Conservation (phyloP, 192 early-diverging fungal genomes). For the Borealophlyctis nickersoniae region DNA sequence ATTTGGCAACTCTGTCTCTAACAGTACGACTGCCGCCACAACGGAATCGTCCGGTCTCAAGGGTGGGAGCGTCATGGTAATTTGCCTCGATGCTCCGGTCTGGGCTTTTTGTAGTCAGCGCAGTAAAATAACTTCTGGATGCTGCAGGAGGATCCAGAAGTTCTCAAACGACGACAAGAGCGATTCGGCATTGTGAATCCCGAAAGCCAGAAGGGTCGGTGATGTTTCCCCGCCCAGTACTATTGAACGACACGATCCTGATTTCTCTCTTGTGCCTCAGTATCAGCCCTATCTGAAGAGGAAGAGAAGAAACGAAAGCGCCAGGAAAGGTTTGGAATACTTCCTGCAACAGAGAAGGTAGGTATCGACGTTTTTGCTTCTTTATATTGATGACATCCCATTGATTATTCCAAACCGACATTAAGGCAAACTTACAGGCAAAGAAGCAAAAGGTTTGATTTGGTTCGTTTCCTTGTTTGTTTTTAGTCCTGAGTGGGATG, state of each 20-base stretch:
- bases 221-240: neutral
- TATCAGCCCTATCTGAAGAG: slow-evolving; percentile 26
- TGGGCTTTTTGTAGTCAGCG: too few species aligned
- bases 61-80: neutral
- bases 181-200: slow-evolving; percentile 46
- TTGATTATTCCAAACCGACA: neutral
- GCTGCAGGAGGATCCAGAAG: slow-evolving; percentile 42
- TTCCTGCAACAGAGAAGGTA: neutral
- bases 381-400: neutral
- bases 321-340: slow-evolving; percentile 52
- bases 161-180: slow-evolving; percentile 49
- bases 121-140: too few species aligned
- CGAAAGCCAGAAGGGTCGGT: neutral
- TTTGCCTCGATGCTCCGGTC: too few species aligned
- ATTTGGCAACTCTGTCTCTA: neutral
- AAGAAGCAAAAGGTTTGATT: slow-evolving; percentile 19
- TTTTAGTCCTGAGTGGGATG: too few species aligned
- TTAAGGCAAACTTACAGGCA: neutral
- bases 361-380: neutral
- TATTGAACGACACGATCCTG: too few species aligned
- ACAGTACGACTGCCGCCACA: neutral
- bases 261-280: too few species aligned
- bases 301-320: slow-evolving; percentile 69
- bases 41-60: neutral
- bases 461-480: too few species aligned